These are phyloP conservation scores for Ilyonectria robusta DNA, from an alignment of 2,329 filamentous ascomycete species.

Conservation along the genomic window DNA sequence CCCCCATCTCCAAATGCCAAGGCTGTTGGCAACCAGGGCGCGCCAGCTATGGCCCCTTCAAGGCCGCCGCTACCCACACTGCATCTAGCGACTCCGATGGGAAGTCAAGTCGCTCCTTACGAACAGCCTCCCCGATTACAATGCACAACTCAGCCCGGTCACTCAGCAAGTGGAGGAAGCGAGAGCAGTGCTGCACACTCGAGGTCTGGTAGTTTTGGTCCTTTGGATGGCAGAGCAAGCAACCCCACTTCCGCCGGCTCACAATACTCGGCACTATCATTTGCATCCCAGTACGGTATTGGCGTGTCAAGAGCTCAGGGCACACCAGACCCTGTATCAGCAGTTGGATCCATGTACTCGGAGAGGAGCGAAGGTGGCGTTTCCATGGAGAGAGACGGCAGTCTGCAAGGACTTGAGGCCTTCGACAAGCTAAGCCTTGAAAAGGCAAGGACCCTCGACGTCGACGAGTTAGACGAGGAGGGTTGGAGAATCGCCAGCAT, in stretches of 20 bases:
- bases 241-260: conserved; percentile 91
- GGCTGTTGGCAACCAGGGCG: conserved; percentile 72
- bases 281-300: conserved; percentile 80
- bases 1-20: conserved; percentile 88
- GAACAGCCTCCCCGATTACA: conserved; percentile 70
- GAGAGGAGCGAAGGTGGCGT: conserved; percentile 82
- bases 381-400: conserved; percentile 87
- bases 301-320: conserved; percentile 75
- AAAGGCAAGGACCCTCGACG: conserved; percentile 86
- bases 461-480: conserved; percentile 94
- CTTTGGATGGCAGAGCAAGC: conserved; percentile 80
- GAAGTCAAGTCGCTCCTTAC: conserved; percentile 80
- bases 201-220: conserved; percentile 86
- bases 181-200: conserved; percentile 86
- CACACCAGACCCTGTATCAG: conserved; percentile 88
- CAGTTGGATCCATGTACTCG: conserved; percentile 87
- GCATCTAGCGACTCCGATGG: conserved; percentile 90
- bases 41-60: conserved; percentile 51
- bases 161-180: conserved; percentile 82
- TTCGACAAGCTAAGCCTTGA: conserved; percentile 88
- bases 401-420: conserved; percentile 81
- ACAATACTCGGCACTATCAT: conserved; percentile 86
- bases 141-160: conserved; percentile 69
- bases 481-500: conserved; percentile 95
- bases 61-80: conserved; percentile 80